These are phyloP conservation scores for Brassica nigra DNA, from an alignment of 345 rosid genomes.

Conservation along the genomic window DNA sequence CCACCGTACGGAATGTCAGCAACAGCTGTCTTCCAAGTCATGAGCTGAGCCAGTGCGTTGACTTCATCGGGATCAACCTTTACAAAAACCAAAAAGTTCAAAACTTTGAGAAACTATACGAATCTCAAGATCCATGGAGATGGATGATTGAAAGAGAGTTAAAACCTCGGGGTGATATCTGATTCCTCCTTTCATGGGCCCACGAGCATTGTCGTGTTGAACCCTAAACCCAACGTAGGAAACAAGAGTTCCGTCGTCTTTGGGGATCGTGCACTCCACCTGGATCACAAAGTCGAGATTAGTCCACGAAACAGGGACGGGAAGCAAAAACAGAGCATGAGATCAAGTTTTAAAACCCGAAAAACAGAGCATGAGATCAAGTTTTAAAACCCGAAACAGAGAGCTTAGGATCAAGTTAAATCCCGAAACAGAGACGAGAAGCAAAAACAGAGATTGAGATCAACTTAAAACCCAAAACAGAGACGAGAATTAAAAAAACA, in stretches of 20 bases:
- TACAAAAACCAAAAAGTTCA: not conserved
- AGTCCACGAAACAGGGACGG: not conserved
- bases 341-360: too few relatives aligned
- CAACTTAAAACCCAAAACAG: not conserved
- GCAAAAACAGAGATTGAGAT: too few relatives aligned
- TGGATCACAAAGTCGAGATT: conserved; percentile 39
- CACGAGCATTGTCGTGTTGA: conserved; percentile 97
- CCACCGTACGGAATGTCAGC: conserved; percentile 97
- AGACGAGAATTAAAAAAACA: not conserved
- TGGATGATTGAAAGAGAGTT: not conserved
- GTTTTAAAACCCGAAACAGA: not conserved
- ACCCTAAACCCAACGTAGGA: conserved; percentile 94
- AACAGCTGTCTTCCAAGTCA: conserved; percentile 99
- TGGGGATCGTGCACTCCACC: conserved; percentile 99
- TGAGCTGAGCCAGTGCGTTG: conserved; percentile 91
- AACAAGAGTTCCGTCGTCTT: conserved; percentile 87
- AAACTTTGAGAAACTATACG: not conserved
- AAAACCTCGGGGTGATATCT: conserved; percentile 97
- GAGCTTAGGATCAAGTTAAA: not conserved
- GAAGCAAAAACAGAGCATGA: not conserved
- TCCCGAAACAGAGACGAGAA: conserved; percentile 36
- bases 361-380: too few relatives aligned
- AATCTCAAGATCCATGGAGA: conserved; percentile 7
- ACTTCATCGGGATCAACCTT: conserved; percentile 99
- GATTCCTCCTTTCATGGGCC: conserved; percentile 99